Conservation (phyloP, 345 rosid species). For the Acer yangbiense region DNA sequence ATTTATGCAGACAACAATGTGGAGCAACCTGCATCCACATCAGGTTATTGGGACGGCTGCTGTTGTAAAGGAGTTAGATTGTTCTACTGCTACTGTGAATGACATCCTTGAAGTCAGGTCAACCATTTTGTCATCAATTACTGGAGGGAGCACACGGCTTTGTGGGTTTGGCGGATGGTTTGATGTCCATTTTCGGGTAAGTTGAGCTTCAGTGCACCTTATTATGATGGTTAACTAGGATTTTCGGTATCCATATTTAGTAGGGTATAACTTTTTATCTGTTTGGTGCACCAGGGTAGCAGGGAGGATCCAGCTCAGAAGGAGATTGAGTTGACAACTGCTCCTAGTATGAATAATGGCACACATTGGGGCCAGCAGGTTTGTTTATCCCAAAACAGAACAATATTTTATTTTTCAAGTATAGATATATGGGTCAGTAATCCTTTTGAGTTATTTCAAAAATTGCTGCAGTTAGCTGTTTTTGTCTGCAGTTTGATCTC, state of each 20-base stretch:
- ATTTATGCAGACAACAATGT: slow-evolving; percentile 71
- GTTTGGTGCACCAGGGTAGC: slow-evolving; percentile 61
- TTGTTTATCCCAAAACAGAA: not conserved
- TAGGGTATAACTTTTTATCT: not conserved
- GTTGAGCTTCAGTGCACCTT: slow-evolving; percentile 29
- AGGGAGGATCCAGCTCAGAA: slow-evolving; percentile 64
- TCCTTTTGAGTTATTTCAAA: not conserved
- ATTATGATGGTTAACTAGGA: not conserved
- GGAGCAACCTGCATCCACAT: slow-evolving; percentile 91
- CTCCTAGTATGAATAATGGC: slow-evolving; percentile 72
- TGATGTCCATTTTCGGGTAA: slow-evolving; percentile 93
- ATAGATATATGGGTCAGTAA: not conserved
- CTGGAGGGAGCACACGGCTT: slow-evolving; percentile 46
- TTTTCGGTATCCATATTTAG: slow-evolving; percentile 1
- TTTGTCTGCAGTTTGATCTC: not conserved
- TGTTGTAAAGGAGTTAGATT: slow-evolving; percentile 79
- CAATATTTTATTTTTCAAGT: not conserved
- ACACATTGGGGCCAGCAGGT: slow-evolving; percentile 99
- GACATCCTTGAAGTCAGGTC: slow-evolving; percentile 75
- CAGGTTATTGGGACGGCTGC: slow-evolving; percentile 83
- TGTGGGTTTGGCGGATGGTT: slow-evolving; percentile 97
- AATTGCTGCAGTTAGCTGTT: not conserved
- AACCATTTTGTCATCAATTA: slow-evolving; percentile 53
- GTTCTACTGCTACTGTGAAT: slow-evolving; percentile 72
- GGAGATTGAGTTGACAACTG: slow-evolving; percentile 87